phyloP scores from a whole-genome alignment of 768 basidiomycete species.

The Suillus alpinus region DNA sequence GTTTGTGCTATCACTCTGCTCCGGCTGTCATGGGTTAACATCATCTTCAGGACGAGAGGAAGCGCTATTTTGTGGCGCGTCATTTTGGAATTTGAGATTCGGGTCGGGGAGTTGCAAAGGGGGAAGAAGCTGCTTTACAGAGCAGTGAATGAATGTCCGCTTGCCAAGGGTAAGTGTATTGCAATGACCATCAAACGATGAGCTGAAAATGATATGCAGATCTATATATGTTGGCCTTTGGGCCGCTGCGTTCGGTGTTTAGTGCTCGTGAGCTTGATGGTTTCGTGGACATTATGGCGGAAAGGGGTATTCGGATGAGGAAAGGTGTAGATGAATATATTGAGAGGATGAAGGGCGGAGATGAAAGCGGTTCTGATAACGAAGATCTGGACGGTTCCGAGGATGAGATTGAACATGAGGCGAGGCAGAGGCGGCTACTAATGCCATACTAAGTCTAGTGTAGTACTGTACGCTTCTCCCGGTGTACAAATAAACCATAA shows the following conservation, averaged over 20 bases:
- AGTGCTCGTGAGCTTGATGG: constrained; percentile 53
- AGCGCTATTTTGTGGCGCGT: constrained; percentile 72
- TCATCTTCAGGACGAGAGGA: constrained; percentile 50
- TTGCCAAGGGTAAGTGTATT: constrained; percentile 59
- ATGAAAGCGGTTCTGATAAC: constrained; percentile 24
- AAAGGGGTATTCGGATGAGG: constrained; percentile 65
- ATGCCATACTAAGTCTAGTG: constrained; percentile 73
- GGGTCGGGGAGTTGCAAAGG: constrained; percentile 48
- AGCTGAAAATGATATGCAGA: constrained; percentile 39
- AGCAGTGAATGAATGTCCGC: constrained; percentile 71
- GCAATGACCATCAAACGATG: constrained; percentile 3
- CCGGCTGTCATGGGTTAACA: constrained; percentile 7
- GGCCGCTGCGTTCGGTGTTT: constrained; percentile 64
- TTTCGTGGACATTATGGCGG: constrained; percentile 74
- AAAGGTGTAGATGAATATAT: constrained; percentile 52
- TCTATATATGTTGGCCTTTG: constrained; percentile 76
- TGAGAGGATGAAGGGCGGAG: constrained; percentile 8
- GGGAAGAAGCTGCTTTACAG: constrained; percentile 76
- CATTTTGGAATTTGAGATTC: constrained; percentile 77
- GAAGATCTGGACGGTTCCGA: constrained; percentile 27
- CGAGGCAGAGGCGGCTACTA: constrained; percentile 55
- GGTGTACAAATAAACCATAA: constrained; percentile 11
- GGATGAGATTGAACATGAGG: constrained; percentile 61
- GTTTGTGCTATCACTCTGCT: constrained; percentile 37
- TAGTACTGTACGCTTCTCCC: too few species aligned